These are phyloP conservation scores for Ophiostoma perfectum DNA, from an alignment of 2,329 filamentous ascomycete genomes.

Conservation along the genomic window DNA sequence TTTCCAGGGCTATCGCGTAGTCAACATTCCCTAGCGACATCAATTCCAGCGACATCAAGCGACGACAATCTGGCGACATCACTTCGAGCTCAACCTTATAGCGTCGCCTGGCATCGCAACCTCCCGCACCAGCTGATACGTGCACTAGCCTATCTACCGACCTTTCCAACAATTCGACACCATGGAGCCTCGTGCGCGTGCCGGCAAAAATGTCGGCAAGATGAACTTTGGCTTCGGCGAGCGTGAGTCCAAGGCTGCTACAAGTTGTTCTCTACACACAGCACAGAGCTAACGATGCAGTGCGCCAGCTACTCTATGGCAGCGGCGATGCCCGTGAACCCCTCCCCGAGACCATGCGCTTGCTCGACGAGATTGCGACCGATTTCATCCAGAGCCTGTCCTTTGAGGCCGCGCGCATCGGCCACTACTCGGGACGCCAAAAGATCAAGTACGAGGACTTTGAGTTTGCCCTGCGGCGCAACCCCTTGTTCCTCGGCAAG, in stretches of 20 bases:
- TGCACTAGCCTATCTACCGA: too few relatives aligned
- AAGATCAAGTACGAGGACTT: slow-evolving; percentile 99
- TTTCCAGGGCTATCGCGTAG: neutral
- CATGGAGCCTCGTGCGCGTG: slow-evolving; percentile 72
- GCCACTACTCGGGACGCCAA: slow-evolving; percentile 79
- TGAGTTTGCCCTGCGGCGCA: slow-evolving; percentile 84
- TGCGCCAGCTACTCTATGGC: slow-evolving; percentile 69
- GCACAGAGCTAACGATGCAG: slow-evolving; percentile 37
- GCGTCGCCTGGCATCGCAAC: too few relatives aligned
- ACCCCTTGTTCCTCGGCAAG: slow-evolving; percentile 78
- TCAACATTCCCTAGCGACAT: neutral
- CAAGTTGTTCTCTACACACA: neutral
- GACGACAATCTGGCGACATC: neutral
- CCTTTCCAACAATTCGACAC: slow-evolving; percentile 30
- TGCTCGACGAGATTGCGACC: slow-evolving; percentile 91
- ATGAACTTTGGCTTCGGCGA: slow-evolving; percentile 73
- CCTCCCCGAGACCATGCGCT: slow-evolving; percentile 74
- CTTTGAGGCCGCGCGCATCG: slow-evolving; percentile 80
- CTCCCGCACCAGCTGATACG: neutral
- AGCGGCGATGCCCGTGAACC: slow-evolving; percentile 74
- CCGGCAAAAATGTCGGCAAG: slow-evolving; percentile 74
- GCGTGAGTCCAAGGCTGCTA: slow-evolving; percentile 45
- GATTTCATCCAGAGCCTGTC: slow-evolving; percentile 94
- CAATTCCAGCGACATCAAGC: neutral
- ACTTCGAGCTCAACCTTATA: too few relatives aligned